Evolutionary conservation across 345 rosid genomes (phyloP).

Genomic region (Isatis tinctoria): DNA sequence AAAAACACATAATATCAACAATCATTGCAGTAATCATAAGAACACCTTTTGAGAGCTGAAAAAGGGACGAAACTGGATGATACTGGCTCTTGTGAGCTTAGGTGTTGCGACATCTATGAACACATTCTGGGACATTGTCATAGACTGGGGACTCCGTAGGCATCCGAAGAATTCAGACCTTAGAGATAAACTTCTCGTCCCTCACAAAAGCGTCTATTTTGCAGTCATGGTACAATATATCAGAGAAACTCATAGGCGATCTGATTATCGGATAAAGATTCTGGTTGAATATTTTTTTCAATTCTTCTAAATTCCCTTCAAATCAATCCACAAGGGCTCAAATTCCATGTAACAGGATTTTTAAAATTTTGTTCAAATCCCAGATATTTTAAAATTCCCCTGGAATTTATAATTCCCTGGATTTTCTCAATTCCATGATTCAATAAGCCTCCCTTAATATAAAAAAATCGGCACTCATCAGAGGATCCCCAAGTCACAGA

Average conservation of each 20-base stretch:
- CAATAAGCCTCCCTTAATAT: no score
- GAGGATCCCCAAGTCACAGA: no score
- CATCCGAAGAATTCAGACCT: slow-evolving; percentile 56
- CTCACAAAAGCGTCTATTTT: slow-evolving; percentile 63
- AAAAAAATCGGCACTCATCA: no score
- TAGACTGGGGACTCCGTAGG: slow-evolving; percentile 75
- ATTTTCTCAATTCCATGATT: no score
- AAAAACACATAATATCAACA: no score
- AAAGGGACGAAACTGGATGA: slow-evolving; percentile 54
- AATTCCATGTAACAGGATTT: no score
- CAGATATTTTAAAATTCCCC: no score
- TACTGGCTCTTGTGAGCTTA: slow-evolving; percentile 59
- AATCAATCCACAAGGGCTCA: no score
- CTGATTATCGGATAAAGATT: not conserved
- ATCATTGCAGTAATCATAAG: slow-evolving; percentile 60
- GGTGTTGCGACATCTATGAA: slow-evolving; percentile 42
- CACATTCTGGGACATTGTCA: slow-evolving; percentile 65
- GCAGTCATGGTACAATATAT: slow-evolving; percentile 47
- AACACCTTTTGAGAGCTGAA: slow-evolving; percentile 54
- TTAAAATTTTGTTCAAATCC: no score
- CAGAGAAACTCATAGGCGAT: not conserved
- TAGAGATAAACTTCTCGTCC: slow-evolving; percentile 57
- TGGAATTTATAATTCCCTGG: no score
- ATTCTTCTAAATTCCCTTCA: no score
- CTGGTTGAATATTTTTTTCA: not conserved